These are phyloP conservation scores for Mortierella sp. DNA, from an alignment of 371 early-diverging fungal species.

Conservation along the genomic window DNA sequence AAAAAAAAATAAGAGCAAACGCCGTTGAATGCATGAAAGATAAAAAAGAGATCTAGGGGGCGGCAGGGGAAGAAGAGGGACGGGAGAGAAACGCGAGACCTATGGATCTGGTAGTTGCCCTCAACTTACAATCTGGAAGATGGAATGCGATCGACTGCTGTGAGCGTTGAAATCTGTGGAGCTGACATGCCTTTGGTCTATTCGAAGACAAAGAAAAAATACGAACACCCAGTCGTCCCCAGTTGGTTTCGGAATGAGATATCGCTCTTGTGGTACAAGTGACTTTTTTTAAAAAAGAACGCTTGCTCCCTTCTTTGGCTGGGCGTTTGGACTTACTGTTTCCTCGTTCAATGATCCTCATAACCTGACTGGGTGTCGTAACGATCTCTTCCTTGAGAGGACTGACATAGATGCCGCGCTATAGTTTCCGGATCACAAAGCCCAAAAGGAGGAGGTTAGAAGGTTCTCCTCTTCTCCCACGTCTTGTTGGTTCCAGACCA, in stretches of 20 bases:
- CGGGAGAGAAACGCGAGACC: too few species aligned
- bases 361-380: constrained; percentile 82
- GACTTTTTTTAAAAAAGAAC: too few species aligned
- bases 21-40: not conserved
- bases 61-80: too few species aligned
- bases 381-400: constrained; percentile 92
- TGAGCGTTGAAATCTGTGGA: constrained; percentile 56
- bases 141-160: constrained; percentile 56
- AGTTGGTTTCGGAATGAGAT: too few species aligned
- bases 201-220: not conserved
- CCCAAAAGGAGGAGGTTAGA: too few species aligned
- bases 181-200: constrained; percentile 54
- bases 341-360: constrained; percentile 80
- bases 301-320: too few species aligned
- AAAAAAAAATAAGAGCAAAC: too few species aligned
- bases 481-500: too few species aligned
- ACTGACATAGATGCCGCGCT: constrained; percentile 89
- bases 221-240: not conserved
- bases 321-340: constrained; percentile 62
- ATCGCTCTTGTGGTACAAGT: too few species aligned
- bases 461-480: too few species aligned
- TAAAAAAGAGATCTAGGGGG: not conserved
- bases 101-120: too few species aligned
- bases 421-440: constrained; percentile 2
- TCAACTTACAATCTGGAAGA: constrained; percentile 51